These are phyloP conservation scores for Dionaea muscipula DNA, from an alignment of 179 eudicot genomes.

Conservation along the genomic window DNA sequence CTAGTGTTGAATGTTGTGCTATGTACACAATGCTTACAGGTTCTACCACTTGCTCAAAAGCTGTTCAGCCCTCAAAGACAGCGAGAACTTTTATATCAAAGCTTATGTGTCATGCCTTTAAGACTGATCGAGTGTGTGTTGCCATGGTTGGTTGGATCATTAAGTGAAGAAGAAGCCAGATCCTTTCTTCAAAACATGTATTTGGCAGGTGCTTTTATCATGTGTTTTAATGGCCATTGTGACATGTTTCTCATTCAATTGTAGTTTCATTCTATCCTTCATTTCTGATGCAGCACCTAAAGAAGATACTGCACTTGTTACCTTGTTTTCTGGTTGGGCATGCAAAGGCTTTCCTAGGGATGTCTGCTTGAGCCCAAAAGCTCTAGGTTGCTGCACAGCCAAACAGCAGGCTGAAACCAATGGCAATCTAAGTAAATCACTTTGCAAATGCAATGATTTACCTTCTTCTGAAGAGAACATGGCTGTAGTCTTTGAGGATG, in stretches of 20 bases:
- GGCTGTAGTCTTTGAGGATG: slow-evolving; percentile 12
- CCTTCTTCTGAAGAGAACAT: slow-evolving; percentile 18
- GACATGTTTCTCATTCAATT: neutral
- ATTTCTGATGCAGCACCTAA: slow-evolving; percentile 57
- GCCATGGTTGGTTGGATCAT: slow-evolving; percentile 79
- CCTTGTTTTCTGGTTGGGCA: slow-evolving; percentile 93
- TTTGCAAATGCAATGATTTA: slow-evolving; percentile 25
- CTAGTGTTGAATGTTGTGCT: neutral
- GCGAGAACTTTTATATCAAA: slow-evolving; percentile 68
- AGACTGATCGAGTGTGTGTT: slow-evolving; percentile 78
- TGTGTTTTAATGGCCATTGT: neutral
- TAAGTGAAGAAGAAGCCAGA: slow-evolving; percentile 60
- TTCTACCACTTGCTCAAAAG: slow-evolving; percentile 73
- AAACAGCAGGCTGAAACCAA: slow-evolving; percentile 23
- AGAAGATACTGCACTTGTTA: slow-evolving; percentile 65
- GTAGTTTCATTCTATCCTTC: slow-evolving; percentile 10
- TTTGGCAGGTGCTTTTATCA: slow-evolving; percentile 60
- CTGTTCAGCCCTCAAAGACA: slow-evolving; percentile 57
- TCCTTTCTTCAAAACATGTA: slow-evolving; percentile 65
- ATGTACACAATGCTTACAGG: slow-evolving; percentile 23
- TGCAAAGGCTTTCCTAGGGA: slow-evolving; percentile 62
- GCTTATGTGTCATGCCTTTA: slow-evolving; percentile 85
- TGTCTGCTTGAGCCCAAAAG: slow-evolving; percentile 53
- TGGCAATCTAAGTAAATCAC: slow-evolving; percentile 19
- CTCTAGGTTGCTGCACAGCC: slow-evolving; percentile 59